Base-by-base conservation (phyloP, 768 basidiomycete species). In the Pisolithus marmoratus region DNA sequence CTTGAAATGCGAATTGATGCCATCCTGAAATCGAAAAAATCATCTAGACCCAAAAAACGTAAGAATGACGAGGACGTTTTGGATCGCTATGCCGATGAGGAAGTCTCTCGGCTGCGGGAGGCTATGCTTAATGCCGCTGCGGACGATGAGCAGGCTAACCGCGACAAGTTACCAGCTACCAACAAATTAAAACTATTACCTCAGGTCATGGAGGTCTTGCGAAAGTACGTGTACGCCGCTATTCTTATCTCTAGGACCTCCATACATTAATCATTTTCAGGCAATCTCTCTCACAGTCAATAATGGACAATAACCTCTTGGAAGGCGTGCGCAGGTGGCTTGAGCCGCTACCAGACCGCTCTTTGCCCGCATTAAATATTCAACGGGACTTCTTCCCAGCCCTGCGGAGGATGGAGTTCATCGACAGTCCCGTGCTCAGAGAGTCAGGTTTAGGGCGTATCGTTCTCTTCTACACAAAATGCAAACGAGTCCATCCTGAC, bases 391-490 rank as follows among this genome's bases (percentile, higher is more conserved):
- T 98, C 58, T 92, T 98, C 70, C 78, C 81, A 29, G 79, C 85
- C 49, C 74, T 99, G 9, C 77, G 76, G 55, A 91, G 87, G 74
- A 91, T 98, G 86, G 87, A 90, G 56, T 89, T 88, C 61, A 94
- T 97, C 63, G 95, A 97, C 70, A 84, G 84, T 29, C 70, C 83
- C 19, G 90, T 90, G 5, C 84, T 99, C 60, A 95, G 94, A 65
- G 91, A 95, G 65, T 90, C 90, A 1, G 83, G 85, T 0, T 77
- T 99, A 4, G 96, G 96, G 15, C 85, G 86, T 52, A 79, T 98
- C 59, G 76, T 98, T 37, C 73, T 95, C 26, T 98, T 98, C 72
- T 99, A 99, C 76, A 95, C 94, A 22, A 94, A 94, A 64, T 90
- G 87, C 76, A 91, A 87, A 66, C 87, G 92, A 42, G 92, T 93